These are phyloP conservation scores for Pachysandra terminalis DNA, from an alignment of 164 flowering plant species.

Conservation along the genomic window DNA sequence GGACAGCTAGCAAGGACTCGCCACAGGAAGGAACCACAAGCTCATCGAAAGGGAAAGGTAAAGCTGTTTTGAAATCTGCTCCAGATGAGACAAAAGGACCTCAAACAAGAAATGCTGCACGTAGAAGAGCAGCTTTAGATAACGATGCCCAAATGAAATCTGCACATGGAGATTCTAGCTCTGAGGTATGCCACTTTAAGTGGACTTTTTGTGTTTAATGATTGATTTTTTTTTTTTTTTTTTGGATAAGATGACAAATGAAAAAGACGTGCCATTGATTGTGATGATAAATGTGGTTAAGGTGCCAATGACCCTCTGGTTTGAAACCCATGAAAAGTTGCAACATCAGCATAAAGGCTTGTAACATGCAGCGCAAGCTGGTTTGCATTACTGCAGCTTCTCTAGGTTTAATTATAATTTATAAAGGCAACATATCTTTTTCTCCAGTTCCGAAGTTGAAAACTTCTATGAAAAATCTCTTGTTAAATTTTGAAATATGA, in stretches of 20 bases:
- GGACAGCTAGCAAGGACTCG: constrained; percentile 52
- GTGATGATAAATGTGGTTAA: too few relatives aligned
- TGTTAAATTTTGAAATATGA: too few relatives aligned
- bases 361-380: too few relatives aligned
- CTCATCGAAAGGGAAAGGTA: constrained; percentile 91
- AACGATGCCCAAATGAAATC: constrained; percentile 71
- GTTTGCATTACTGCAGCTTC: too few relatives aligned
- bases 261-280: too few relatives aligned
- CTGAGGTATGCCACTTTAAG: constrained; percentile 58
- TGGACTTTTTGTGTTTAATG: neutral
- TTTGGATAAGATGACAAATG: neutral
- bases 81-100: constrained; percentile 76
- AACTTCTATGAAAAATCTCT: too few relatives aligned
- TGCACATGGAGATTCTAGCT: constrained; percentile 59
- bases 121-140: constrained; percentile 74
- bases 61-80: constrained; percentile 78
- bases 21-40: constrained; percentile 52
- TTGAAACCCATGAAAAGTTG: too few relatives aligned
- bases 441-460: too few relatives aligned
- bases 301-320: too few relatives aligned
- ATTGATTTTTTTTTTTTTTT: neutral
- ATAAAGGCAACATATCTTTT: too few relatives aligned
- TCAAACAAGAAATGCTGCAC: constrained; percentile 83
- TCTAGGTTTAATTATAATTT: too few relatives aligned
- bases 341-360: too few relatives aligned